Evolutionary conservation across 805 yeast species (phyloP).

Genomic region (Wilhelminamyces savonicus): DNA sequence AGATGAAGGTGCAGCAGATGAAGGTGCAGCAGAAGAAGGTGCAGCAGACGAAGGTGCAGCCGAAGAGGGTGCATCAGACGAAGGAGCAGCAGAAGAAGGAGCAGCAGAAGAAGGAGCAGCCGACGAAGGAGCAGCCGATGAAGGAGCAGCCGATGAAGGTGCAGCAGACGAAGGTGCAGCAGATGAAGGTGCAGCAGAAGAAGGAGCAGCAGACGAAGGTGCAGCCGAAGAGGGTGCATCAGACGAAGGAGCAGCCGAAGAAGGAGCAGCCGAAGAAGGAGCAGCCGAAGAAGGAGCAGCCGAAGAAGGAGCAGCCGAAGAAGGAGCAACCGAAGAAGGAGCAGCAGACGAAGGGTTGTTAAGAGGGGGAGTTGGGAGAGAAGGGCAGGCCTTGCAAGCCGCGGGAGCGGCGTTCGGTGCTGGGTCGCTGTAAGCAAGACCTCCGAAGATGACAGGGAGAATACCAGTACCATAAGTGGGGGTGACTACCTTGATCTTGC

Average conservation of each 20-base stretch:
- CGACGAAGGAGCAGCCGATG: constrained; percentile 1
- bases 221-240: not conserved
- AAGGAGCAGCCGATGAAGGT: not conserved
- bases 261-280: constrained; percentile 1
- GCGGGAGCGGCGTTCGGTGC: constrained; percentile 3
- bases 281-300: constrained; percentile 1
- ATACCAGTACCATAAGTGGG: constrained; percentile 3
- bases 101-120: constrained; percentile 1
- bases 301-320: not conserved
- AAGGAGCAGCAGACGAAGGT: constrained; percentile 1
- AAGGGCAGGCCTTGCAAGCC: constrained; percentile 2
- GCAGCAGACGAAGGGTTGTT: constrained; percentile 2
- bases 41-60: not conserved
- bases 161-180: constrained; percentile 2
- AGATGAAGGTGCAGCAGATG: constrained; percentile 2
- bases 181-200: constrained; percentile 3
- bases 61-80: not conserved
- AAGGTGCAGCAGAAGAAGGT: constrained; percentile 1
- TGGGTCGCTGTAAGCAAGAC: constrained; percentile 6
- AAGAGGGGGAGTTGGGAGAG: constrained; percentile 1
- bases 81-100: not conserved
- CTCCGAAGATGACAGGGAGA: constrained; percentile 3
- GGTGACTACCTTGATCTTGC: not conserved
- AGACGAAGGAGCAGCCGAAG: constrained; percentile 1
- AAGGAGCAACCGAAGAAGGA: constrained; percentile 1